phyloP scores from a whole-genome alignment of 2,329 filamentous ascomycete genomes.

The Metarhizium brunneum region DNA sequence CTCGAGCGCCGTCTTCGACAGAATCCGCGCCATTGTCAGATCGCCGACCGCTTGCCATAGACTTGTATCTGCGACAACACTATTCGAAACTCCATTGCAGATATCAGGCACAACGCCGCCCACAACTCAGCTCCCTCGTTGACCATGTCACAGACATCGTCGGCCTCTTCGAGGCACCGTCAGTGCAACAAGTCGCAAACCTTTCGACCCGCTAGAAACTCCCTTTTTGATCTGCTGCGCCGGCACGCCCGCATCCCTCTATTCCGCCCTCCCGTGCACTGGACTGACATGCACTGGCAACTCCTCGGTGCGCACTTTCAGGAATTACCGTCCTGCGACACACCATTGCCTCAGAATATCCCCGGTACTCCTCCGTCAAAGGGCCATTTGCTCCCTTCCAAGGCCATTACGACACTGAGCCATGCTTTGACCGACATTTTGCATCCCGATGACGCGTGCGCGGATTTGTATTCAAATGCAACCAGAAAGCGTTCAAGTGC shows the following conservation, averaged over 20 bases:
- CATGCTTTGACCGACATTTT: constrained; percentile 35
- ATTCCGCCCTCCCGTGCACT: constrained; percentile 43
- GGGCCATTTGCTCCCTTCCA: constrained; percentile 29
- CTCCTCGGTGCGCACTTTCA: constrained; percentile 39
- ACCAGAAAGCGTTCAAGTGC: too few relatives aligned
- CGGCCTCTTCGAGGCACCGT: constrained; percentile 8
- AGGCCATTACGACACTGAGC: constrained; percentile 32
- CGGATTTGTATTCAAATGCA: constrained; percentile 2
- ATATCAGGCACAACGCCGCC: too few relatives aligned
- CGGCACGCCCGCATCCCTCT: constrained; percentile 37
- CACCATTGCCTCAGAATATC: constrained; percentile 27
- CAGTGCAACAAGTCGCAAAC: not conserved
- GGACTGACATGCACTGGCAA: constrained; percentile 42
- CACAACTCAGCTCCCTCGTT: too few relatives aligned
- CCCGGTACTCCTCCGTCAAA: constrained; percentile 25
- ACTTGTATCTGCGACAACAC: too few relatives aligned
- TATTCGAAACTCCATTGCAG: too few relatives aligned
- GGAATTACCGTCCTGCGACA: constrained; percentile 30
- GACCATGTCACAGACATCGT: not conserved
- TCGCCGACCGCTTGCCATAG: too few relatives aligned
- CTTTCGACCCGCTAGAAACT: constrained; percentile 34
- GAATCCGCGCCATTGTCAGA: constrained; percentile 14
- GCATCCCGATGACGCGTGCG: constrained; percentile 20
- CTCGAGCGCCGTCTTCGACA: constrained; percentile 17
- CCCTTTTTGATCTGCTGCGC: constrained; percentile 43